These are phyloP conservation scores for Aspergillus carbonarius DNA, from an alignment of 2,329 filamentous ascomycete species.

Conservation along the genomic window DNA sequence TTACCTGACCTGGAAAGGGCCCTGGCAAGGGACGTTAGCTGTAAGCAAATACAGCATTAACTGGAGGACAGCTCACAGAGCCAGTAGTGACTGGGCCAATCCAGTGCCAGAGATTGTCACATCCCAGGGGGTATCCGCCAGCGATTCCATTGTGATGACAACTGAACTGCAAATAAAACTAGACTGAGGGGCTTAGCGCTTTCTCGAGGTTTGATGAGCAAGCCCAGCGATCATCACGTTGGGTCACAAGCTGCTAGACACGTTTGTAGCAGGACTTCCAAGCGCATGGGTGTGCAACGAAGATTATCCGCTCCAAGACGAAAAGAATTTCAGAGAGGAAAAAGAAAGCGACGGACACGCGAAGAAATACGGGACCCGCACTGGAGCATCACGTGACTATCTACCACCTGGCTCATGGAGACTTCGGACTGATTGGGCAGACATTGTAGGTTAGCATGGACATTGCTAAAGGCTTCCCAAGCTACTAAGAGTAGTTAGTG, in stretches of 20 bases:
- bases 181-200: slow-evolving; percentile 19
- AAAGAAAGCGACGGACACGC: slow-evolving; percentile 17
- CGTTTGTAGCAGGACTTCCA: slow-evolving; percentile 11
- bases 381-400: slow-evolving; percentile 20
- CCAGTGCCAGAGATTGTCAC: slow-evolving; percentile 77
- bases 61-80: slow-evolving; percentile 57
- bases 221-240: slow-evolving; percentile 25
- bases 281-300: slow-evolving; percentile 21
- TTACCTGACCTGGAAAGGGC: slow-evolving; percentile 89
- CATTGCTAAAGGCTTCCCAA: no score
- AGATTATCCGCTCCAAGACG: slow-evolving; percentile 11
- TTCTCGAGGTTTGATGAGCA: slow-evolving; percentile 14
- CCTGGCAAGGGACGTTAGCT: slow-evolving; percentile 65
- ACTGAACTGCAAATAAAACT: slow-evolving; percentile 17
- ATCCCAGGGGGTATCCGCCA: slow-evolving; percentile 75
- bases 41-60: slow-evolving; percentile 21
- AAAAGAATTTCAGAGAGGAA: slow-evolving; percentile 8
- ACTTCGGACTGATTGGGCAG: background rate
- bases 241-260: slow-evolving; percentile 16
- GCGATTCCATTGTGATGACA: slow-evolving; percentile 62
- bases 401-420: background rate
- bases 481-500: no score
- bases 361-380: slow-evolving; percentile 22
- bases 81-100: slow-evolving; percentile 74
- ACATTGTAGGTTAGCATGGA: background rate